Evolutionary conservation across 2,329 filamentous ascomycete genomes (phyloP), one percentile per base, ranked within the genome.

Genomic region (Fusarium sp.): DNA sequence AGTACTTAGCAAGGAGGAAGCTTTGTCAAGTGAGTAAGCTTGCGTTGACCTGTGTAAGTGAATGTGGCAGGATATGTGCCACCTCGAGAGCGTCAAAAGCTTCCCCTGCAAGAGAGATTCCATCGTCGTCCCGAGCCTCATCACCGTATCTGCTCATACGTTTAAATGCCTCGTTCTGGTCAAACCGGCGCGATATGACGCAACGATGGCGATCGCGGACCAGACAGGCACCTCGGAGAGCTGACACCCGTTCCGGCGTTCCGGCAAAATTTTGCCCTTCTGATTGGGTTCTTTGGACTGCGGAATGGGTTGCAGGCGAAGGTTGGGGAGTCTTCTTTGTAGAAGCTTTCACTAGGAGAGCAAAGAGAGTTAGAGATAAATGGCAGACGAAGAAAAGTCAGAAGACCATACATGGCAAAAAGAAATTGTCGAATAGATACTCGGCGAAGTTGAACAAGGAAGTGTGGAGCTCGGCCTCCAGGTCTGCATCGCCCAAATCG

Each of bases 61-160:
- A 68, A 35, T 68, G 61, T 35, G 61, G 66, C 10, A 68, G 9
- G 12, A 68, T 68, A 31, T 68, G 66, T 46, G 66, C 66, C 24
- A 64, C 66, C 24, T 68, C 61, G 1, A 64, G 66, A 44, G 20
- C 2, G 16, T 51, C 49, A 20, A 57, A 68, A 14, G 2, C 4
- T 29, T 64, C 12, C 2, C 20, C 61, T 14, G 6, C 5, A 64
- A 36, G 16, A 31, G 33, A 9, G 16, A 7, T 17, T 31, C 60
- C 65, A 55, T 67, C 44, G 9, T 64, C 24, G 35, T 67, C 65
- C 6, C 6, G 20, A 55, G 65, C 55, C 8, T 33, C 27, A 35
- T 16, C 42, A 10, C 33, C 59, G 38, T 51, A 20, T 49, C 9
- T 33, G 5, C 11, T 27, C 7, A 44, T 22, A 10, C 65, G 65